Base-by-base conservation (phyloP, 495 filamentous ascomycete genomes). In the Pseudotulostoma volvatum region DNA sequence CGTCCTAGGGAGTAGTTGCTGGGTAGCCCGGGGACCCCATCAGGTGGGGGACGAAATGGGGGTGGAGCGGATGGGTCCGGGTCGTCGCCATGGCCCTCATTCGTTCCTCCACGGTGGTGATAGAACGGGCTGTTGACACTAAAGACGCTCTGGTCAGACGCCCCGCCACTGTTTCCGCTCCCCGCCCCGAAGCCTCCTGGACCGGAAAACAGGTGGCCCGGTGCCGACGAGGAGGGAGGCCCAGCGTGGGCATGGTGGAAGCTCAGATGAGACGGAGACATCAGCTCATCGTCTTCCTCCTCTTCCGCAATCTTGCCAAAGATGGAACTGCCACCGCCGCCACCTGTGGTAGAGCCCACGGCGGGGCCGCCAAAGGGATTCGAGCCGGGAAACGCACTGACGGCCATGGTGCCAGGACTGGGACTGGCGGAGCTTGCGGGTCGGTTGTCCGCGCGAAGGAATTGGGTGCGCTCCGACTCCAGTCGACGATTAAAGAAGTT, bases 1-100 rank as follows among this genome's bases (percentile, higher is more conserved):
- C 90, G 82, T 49, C 71, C 79, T 66, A 94, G 75, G 53, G 87
- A 88, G 59, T 95, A 97, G 52, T 95, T 87, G 44, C 71, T 80
- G 32, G 92, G 92, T 49, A 94, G 85, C 40, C 79, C 81, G 35
- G 83, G 75, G 20, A 68, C 59, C 38, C 52, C 50, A 14, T 51
- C 46, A 9, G 48, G 54, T 0, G 45, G 54, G 8, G 57, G 60
- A 45, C 56, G 58, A 31, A 48, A 45, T 7, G 49, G 52, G 5
- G 61, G 56, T 16, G 45, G 40, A 39, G 47, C 50, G n/a, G 46
- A 42, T 18, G 40, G 47, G 1, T 54, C 54, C 15, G 57, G 51
- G 2, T 40, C 47, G 14, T 40, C 49, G 20, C 39, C 42, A 18
- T 46, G 33, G 9, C 44, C 49, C 20, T 43, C 43, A 31, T 48